Evolutionary conservation across 495 filamentous ascomycete species (phyloP), one percentile per base, ranked within the genome.

Genomic region (Talaromyces liani): DNA sequence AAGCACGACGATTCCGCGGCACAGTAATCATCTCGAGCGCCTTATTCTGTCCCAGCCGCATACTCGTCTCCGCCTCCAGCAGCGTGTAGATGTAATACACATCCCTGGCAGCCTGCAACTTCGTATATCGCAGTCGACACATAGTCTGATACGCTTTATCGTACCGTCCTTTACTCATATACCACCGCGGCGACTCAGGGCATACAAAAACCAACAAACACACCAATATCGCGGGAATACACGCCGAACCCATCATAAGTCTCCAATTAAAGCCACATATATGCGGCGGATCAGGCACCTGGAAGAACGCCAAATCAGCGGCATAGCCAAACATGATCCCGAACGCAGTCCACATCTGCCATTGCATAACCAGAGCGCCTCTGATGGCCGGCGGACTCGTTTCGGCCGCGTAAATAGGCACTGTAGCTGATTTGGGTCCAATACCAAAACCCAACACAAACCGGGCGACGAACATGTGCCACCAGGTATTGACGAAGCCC

Each of bases 281-380:
- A n/a, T 81, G 76, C 24, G 77, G 71, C 14, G 68, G 65, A 69
- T 86, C 77, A 5, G 77, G 70, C 8, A 91, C 85, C 31, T 83
- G 68, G 67, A 84, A 89, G 71, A 95, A 91, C 20, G 84, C 88
- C 20, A 95, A 73, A 70, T 89, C 88, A 14, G 86, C 83, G 2
- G 83, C 82, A 68, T 89, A 91, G 14, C 90, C 91, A 16, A 92
- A 63, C 83, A 92, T 88, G 69, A 92, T 91, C 2, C 90, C 91
- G 65, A 92, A 92, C 2, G 91, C 91, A 1, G 89, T 92, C 87
- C 87, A 92, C 84, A 91, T 87, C 72, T 93, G 91, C 91, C 91
- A 93, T 70, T 89, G 85, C 86, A 89, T 89, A 6, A 89, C 86
- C 41, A 90, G 67, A 14, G 90, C 91, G 33, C 91, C 91, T 45